Evolutionary conservation across 805 yeast species (phyloP).

Genomic region (Suhomyces emberorum): DNA sequence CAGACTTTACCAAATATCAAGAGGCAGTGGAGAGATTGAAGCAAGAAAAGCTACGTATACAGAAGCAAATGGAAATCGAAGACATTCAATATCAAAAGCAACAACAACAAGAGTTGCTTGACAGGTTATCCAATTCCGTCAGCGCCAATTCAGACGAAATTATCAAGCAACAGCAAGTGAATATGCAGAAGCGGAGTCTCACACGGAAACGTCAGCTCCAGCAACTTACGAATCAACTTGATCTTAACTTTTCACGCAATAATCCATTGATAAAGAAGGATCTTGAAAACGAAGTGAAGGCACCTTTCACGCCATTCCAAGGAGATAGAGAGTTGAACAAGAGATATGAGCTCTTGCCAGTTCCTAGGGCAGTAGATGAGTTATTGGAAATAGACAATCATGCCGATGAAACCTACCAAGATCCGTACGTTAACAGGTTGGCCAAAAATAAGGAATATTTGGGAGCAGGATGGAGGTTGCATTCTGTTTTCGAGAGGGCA

Average conservation of each 20-base stretch:
- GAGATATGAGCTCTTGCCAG: conserved; percentile 46
- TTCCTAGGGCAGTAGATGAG: conserved; percentile 22
- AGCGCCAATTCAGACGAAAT: conserved; percentile 36
- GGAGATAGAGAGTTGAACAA: conserved; percentile 71
- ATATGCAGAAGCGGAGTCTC: conserved; percentile 56
- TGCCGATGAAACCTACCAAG: conserved; percentile 47
- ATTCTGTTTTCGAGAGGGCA: conserved; percentile 67
- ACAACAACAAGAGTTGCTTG: conserved; percentile 41
- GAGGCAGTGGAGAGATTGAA: conserved; percentile 47
- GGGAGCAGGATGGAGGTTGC: conserved; percentile 84
- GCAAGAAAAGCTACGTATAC: conserved; percentile 68
- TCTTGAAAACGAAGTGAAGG: conserved; percentile 17
- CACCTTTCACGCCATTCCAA: conserved; percentile 90
- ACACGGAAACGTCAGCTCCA: conserved; percentile 60
- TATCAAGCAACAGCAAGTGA: conserved; percentile 34
- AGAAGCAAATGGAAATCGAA: conserved; percentile 53
- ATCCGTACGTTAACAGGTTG: conserved; percentile 46
- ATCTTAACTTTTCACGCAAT: conserved; percentile 33
- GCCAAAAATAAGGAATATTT: conserved; percentile 61
- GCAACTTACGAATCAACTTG: conserved; percentile 57
- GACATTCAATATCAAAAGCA: conserved; percentile 38
- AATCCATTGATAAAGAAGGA: conserved; percentile 26
- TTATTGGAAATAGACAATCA: conserved; percentile 26
- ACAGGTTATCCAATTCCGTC: conserved; percentile 31
- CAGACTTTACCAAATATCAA: conserved; percentile 69